phyloP scores from a whole-genome alignment of 345 rosid species.

The Aquilaria yunnanensis region DNA sequence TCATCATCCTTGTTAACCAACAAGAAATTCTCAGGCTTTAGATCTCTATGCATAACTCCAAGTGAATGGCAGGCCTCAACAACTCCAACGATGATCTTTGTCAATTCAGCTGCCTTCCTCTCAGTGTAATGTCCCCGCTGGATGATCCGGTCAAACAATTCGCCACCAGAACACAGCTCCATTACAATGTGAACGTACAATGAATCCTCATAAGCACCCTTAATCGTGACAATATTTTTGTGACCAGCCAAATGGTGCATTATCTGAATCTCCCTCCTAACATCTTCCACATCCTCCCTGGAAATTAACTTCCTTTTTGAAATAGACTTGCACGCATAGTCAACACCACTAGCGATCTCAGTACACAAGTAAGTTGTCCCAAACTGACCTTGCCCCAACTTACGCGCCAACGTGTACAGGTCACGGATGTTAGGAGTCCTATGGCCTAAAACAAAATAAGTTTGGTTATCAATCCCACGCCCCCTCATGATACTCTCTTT shows the following conservation, averaged over 20 bases:
- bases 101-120: slow-evolving; percentile 93
- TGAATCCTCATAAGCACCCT: slow-evolving; percentile 92
- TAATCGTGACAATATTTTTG: slow-evolving; percentile 84
- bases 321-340: slow-evolving; percentile 93
- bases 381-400: slow-evolving; percentile 95
- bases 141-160: slow-evolving; percentile 88
- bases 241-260: slow-evolving; percentile 99
- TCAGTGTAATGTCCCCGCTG: slow-evolving; percentile 97
- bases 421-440: slow-evolving; percentile 83
- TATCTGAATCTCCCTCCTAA: slow-evolving; percentile 94
- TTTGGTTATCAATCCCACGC: slow-evolving; percentile 44
- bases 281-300: slow-evolving; percentile 95
- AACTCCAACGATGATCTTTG: slow-evolving; percentile 89
- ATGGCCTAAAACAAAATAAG: slow-evolving; percentile 80
- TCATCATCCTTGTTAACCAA: slow-evolving; percentile 96
- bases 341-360: slow-evolving; percentile 55
- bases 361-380: slow-evolving; percentile 88
- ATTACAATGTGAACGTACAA: slow-evolving; percentile 85
- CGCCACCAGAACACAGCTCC: slow-evolving; percentile 98
- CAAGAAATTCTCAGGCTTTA: slow-evolving; percentile 97
- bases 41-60: slow-evolving; percentile 98
- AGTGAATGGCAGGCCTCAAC: slow-evolving; percentile 97
- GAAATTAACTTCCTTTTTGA: slow-evolving; percentile 90
- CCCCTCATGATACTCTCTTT: slow-evolving; percentile 54
- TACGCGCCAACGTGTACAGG: slow-evolving; percentile 70